phyloP scores from a whole-genome alignment of 2,329 filamentous ascomycete species.

The Colletotrichum sp. region DNA sequence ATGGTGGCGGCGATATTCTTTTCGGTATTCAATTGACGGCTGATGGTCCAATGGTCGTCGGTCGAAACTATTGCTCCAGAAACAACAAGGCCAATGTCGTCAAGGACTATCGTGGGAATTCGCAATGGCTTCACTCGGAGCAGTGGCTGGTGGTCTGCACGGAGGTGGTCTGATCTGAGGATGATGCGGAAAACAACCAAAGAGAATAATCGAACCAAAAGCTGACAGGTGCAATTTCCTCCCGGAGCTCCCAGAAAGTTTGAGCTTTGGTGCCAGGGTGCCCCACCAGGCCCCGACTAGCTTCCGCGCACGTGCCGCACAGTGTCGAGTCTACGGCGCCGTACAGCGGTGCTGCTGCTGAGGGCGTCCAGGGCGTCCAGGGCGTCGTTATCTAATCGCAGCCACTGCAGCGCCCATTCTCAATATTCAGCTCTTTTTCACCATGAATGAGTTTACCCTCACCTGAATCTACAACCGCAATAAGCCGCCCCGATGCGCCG shows the following conservation, averaged over 20 bases:
- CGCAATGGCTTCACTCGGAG: neutral
- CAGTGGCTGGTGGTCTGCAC: neutral
- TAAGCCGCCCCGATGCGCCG: neutral
- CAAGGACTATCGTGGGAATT: neutral
- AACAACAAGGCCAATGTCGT: neutral
- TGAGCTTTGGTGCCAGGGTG: constrained; percentile 2
- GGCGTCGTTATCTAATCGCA: neutral
- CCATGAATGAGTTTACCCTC: neutral
- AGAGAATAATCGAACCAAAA: neutral
- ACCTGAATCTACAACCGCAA: neutral
- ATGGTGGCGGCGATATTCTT: constrained; percentile 43
- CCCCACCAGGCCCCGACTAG: neutral
- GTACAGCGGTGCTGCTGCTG: neutral
- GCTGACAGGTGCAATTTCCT: neutral
- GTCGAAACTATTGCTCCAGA: neutral
- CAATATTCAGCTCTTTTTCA: neutral
- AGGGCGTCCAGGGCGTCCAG: neutral
- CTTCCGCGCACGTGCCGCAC: neutral
- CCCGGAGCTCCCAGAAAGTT: neutral
- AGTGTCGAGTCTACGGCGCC: neutral
- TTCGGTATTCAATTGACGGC: neutral
- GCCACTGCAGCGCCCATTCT: neutral
- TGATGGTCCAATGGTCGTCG: neutral
- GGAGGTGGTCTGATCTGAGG: constrained; percentile 6
- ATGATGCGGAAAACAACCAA: neutral